phyloP scores from a whole-genome alignment of 176 grass and related monocot genomes.

The Eleusine indica region DNA sequence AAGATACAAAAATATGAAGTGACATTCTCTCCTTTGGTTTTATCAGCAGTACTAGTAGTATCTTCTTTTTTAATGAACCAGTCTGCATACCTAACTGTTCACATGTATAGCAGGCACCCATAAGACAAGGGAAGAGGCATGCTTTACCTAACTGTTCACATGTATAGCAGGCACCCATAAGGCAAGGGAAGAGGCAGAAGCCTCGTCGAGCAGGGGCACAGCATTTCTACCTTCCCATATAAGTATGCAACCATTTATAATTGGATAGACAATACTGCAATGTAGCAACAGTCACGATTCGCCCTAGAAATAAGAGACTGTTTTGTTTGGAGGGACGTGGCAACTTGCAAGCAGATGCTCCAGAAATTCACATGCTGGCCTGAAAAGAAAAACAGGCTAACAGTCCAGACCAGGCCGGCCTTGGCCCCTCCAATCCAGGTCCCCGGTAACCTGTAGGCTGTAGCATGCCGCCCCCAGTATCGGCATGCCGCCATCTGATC shows the following conservation, averaged over 20 bases:
- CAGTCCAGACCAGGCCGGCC: not conserved
- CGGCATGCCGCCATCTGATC: not conserved
- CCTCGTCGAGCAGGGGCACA: not conserved
- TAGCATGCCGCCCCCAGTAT: not conserved
- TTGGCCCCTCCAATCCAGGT: constrained; percentile 21
- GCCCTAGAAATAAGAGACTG: constrained; percentile 15
- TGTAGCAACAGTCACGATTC: constrained; percentile 7
- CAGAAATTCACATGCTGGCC: constrained; percentile 53
- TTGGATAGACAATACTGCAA: not conserved
- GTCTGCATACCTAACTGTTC: not conserved
- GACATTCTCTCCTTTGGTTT: not conserved
- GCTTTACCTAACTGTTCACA: not conserved
- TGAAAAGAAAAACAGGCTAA: constrained; percentile 40
- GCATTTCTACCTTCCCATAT: not conserved
- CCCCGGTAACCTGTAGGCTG: constrained; percentile 43
- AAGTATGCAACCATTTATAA: constrained; percentile 30
- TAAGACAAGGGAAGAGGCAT: not conserved
- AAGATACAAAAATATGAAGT: not conserved
- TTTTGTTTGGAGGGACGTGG: not conserved
- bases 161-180: not conserved
- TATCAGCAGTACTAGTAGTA: not conserved
- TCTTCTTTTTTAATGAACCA: not conserved
- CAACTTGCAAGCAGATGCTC: constrained; percentile 33
- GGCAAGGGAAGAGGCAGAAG: constrained; percentile 4
- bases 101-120: constrained; percentile 1